Percentiles rank a stretch among this genome's conserved stretches.
These are phyloP conservation scores for Dioscorea alata DNA, from an alignment of 106 monocot genomes.

Conservation along the genomic window DNA sequence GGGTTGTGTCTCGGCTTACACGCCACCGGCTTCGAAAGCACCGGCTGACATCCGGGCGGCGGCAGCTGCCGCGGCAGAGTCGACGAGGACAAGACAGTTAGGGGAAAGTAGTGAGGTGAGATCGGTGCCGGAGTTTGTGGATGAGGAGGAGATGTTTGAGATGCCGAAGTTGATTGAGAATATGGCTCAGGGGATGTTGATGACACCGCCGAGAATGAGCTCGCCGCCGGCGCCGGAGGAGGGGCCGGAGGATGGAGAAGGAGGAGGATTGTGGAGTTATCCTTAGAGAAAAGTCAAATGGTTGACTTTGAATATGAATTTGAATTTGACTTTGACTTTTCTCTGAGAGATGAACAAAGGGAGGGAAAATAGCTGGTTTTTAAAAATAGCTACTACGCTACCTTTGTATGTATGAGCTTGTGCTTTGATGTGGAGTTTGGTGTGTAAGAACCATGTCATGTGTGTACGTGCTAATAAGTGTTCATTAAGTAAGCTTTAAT, in stretches of 20 bases:
- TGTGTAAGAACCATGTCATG: no score
- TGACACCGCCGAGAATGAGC: constrained; percentile 47
- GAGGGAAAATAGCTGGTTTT: no score
- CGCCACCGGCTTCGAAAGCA: constrained; percentile 22
- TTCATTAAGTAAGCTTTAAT: no score
- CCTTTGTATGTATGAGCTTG: no score
- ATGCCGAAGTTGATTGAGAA: constrained; percentile 40
- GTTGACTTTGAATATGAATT: no score
- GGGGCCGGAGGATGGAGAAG: constrained; percentile 16
- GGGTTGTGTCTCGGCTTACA: not conserved
- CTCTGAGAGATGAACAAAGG: no score
- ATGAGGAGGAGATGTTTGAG: constrained; percentile 56
- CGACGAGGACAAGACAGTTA: not conserved
- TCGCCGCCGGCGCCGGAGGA: constrained; percentile 5
- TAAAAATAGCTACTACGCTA: no score
- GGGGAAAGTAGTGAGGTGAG: not conserved
- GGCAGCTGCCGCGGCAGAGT: constrained; percentile 32
- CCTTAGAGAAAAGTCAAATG: not conserved
- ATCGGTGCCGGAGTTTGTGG: constrained; percentile 12
- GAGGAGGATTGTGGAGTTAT: constrained; percentile 46
- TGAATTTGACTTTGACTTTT: no score
- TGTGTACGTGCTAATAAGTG: no score
- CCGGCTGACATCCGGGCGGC: constrained; percentile 47
- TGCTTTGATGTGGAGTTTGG: no score
- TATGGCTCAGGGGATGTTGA: constrained; percentile 64